Evolutionary conservation across 257 asterid genomes (phyloP).

Genomic region (Penstemon barbatus): DNA sequence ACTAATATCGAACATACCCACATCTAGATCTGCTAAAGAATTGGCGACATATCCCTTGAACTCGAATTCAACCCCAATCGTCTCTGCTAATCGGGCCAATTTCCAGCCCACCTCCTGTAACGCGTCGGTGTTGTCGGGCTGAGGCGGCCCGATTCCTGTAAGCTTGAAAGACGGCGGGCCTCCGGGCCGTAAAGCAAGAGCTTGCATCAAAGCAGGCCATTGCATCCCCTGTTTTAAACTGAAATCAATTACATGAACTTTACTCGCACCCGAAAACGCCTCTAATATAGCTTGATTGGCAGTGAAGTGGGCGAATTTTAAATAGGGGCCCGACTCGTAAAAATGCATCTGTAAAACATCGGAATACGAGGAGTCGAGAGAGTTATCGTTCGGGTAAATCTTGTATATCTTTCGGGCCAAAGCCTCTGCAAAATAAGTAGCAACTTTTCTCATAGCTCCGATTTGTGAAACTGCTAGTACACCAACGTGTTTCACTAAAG

Average conservation of each 20-base stretch:
- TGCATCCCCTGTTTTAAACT: constrained; percentile 83
- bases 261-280: constrained; percentile 53
- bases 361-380: constrained; percentile 52
- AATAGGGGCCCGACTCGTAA: constrained; percentile 72
- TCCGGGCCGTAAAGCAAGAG: constrained; percentile 63
- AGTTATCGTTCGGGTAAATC: constrained; percentile 49
- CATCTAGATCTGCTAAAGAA: constrained; percentile 72
- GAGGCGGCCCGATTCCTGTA: constrained; percentile 82
- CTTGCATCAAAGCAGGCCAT: constrained; percentile 86
- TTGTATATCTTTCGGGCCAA: constrained; percentile 65
- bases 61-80: constrained; percentile 68
- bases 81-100: constrained; percentile 68
- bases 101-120: constrained; percentile 85
- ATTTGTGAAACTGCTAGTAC: constrained; percentile 63
- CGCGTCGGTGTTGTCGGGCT: constrained; percentile 66
- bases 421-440: constrained; percentile 73
- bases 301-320: constrained; percentile 80
- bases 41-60: constrained; percentile 71
- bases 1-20: constrained; percentile 47
- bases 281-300: constrained; percentile 83
- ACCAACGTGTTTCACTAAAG: constrained; percentile 66
- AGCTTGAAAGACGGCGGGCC: constrained; percentile 73
- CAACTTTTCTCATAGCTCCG: constrained; percentile 86
- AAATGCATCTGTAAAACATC: constrained; percentile 79
- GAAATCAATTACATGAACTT: constrained; percentile 75